Evolutionary conservation across 768 basidiomycete species (phyloP), one percentile per base, ranked within the genome.

Genomic region (Lactarius quietus): DNA sequence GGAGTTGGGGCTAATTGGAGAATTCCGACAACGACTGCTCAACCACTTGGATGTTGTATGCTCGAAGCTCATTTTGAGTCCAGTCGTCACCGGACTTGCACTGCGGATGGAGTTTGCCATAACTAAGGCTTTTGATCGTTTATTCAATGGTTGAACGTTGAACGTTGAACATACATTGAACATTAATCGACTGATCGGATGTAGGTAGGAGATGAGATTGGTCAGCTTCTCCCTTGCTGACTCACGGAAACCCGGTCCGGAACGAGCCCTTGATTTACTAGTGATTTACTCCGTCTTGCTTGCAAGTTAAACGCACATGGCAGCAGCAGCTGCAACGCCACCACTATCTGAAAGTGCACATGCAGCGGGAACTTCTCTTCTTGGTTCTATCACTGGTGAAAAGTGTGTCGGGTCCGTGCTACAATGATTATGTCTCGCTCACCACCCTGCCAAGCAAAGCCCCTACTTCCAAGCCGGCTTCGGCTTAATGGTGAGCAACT

Each of bases 391-490:
- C 36, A 74, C 85, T 28, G 81, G 80, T 64, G 86, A 89, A 79
- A 90, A 90, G 89, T 90, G 74, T 78, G 88, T 80, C 14, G 38
- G 59, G 63, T 58, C 3, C 43, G 33, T 14, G 28, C 28, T 8
- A 9, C 39, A 36, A n/a, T 33, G 29, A 15, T 9, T 8, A 36
- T 14, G 10, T 33, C 28, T 39, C 35, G 23, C 38, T 65, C 48
- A 68, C 67, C 41, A 63, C n/a, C 18, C 29, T 29, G 8, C 62
- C 54, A 83, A 83, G 78, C 71, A 73, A 71, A 99, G 97, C 74
- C 96, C 94, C 41, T 95, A 94, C 79, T 98, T 99, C 74, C 93
- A 96, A 74, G 97, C 96, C 56, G 96, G 97, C 31, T 98, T 98
- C 72, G 97, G 96, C 39, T 84, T 99, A 41, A 95, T 98, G 95